Conservation (phyloP, 306 rosid genomes). For the Corylus avellana region DNA sequence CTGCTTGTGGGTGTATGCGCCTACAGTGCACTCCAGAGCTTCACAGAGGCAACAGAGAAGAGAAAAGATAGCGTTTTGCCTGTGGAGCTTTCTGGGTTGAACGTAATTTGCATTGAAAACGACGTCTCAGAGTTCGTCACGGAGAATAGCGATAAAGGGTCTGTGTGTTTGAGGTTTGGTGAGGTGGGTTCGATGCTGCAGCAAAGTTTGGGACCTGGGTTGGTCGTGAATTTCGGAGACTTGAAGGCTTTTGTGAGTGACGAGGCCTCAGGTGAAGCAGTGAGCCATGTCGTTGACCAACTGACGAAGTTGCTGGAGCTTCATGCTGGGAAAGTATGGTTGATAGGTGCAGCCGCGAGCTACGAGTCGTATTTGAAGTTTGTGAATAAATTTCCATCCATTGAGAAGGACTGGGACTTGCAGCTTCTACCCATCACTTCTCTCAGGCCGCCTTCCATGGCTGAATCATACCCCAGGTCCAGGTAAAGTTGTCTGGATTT, state of each 20-base stretch:
- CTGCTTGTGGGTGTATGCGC: constrained; percentile 82
- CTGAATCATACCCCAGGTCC: constrained; percentile 70
- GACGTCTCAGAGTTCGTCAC: constrained; percentile 39
- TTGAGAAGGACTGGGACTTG: constrained; percentile 87
- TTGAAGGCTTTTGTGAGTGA: constrained; percentile 53
- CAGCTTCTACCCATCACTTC: constrained; percentile 91
- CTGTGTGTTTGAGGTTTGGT: constrained; percentile 30
- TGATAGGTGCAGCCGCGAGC: constrained; percentile 68
- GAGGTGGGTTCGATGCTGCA: constrained; percentile 46
- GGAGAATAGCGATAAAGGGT: constrained; percentile 36
- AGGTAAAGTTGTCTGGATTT: constrained; percentile 39
- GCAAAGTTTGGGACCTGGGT: constrained; percentile 60
- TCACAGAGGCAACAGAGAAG: constrained; percentile 52
- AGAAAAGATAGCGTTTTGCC: constrained; percentile 55
- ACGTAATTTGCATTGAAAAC: constrained; percentile 47
- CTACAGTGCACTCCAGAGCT: constrained; percentile 52
- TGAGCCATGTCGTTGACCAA: constrained; percentile 46
- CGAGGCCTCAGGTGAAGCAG: constrained; percentile 23
- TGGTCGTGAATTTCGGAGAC: constrained; percentile 75
- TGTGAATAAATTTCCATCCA: constrained; percentile 56
- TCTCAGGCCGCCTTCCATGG: constrained; percentile 47
- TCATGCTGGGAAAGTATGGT: constrained; percentile 64
- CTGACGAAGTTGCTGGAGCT: constrained; percentile 49
- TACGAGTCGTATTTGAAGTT: constrained; percentile 81
- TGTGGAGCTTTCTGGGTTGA: constrained; percentile 50